Percentiles rank a stretch among this genome's conserved stretches.
These are phyloP conservation scores for Ceratocystis papillata DNA, from an alignment of 2,329 filamentous ascomycete genomes.

Conservation along the genomic window DNA sequence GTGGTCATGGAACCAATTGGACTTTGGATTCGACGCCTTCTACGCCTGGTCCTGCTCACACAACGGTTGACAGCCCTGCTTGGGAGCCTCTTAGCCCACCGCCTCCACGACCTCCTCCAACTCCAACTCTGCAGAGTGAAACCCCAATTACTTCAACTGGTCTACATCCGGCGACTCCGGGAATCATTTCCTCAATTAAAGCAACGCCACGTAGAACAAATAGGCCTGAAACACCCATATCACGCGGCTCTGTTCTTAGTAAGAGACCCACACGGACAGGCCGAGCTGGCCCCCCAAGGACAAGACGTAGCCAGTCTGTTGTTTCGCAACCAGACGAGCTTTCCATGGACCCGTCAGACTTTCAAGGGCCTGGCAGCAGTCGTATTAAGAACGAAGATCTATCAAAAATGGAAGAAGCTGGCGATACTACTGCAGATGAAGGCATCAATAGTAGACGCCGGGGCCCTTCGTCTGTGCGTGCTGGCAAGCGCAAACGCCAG, in stretches of 20 bases:
- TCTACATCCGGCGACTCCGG: conserved; percentile 29
- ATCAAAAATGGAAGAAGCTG: conserved; percentile 45
- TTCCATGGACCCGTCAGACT: conserved; percentile 35
- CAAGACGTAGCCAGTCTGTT: conserved; percentile 38
- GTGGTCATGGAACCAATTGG: conserved; percentile 48
- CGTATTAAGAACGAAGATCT: conserved; percentile 51
- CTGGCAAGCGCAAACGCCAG: conserved; percentile 42
- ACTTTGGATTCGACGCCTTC: conserved; percentile 46
- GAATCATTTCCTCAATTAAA: conserved; percentile 18
- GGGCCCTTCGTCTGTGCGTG: conserved; percentile 33
- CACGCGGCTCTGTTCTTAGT: conserved; percentile 17
- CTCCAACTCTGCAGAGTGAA: conserved; percentile 29
- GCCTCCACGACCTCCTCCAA: conserved; percentile 11
- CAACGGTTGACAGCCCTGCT: conserved; percentile 41
- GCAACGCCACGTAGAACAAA: conserved; percentile 19
- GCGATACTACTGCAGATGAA: conserved; percentile 48
- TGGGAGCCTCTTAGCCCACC: conserved; percentile 41
- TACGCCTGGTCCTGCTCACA: conserved; percentile 39
- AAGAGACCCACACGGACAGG: conserved; percentile 18
- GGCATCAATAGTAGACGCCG: conserved; percentile 35
- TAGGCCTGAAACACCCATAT: conserved; percentile 23
- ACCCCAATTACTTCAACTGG: conserved; percentile 32
- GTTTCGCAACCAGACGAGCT: conserved; percentile 40
- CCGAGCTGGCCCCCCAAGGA: conserved; percentile 25
- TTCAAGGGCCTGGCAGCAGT: conserved; percentile 27